Base-by-base conservation (phyloP, 129 eudicot species). In the Kitagawia praeruptora region DNA sequence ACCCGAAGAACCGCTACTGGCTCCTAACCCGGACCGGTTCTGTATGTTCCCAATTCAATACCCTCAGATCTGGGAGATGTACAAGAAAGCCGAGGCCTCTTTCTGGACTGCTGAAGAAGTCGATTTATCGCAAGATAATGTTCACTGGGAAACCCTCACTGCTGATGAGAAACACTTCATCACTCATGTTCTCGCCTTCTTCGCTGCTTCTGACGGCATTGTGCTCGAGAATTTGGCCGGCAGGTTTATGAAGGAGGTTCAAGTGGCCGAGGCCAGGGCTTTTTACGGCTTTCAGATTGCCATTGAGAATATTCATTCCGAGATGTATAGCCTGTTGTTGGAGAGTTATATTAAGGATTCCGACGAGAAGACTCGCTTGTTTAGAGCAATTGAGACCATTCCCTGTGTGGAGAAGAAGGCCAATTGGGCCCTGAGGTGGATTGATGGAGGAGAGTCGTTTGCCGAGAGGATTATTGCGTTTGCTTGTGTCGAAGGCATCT, bases 41-140 rank as follows among this genome's bases (percentile, higher is more conserved):
- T 91, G 96, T 47, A 93, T 93, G 98, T 93, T 93, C 81, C 98
- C 98, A 27, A 88, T 93, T 31, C 83, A 86, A 21, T 91, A 91
- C 87, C 98, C 98, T 0, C 89, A 91, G 66, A 87, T 93, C 25
- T 93, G 98, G 98, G 92, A 91, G 77, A 91, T 93, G 97, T 93
- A 93, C 89, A 93, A 91, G 84, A 91, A 93, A 66, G 98, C 97
- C 70, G 90, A 88, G 74, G 98, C 96, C 54, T 91, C 97, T 2
- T 93, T 91, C 70, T 93, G 98, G 97, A 93, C 98, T 0, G 98
- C 95, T 11, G 97, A 93, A 46, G 98, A 93, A 23, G 97, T 93
- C 42, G 97, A 93, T 56, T 77, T 93, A 3, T 89, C 97, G 0
- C 84, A 84, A 23, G 98, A 93, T 38, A 83, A 48, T 15, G 88